Percentiles rank a stretch among this genome's conserved stretches.
Conservation (phyloP, 176 grass and related monocot genomes). For the Urochloa ruziziensis region DNA sequence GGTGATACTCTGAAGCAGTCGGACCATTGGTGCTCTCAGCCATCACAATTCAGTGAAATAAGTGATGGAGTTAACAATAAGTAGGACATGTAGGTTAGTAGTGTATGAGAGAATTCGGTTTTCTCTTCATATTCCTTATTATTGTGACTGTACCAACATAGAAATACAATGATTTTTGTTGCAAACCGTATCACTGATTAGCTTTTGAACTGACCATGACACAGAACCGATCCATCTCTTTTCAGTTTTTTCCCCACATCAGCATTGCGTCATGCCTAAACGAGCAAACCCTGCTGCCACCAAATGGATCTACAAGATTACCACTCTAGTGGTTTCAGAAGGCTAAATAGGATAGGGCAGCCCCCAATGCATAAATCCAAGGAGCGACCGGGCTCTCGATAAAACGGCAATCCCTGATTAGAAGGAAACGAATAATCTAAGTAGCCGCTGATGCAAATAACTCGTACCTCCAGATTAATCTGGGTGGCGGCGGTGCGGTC, state of each 20-base stretch:
- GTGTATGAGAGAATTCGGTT: slow-evolving; percentile 25
- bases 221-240: background rate
- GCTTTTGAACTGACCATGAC: background rate
- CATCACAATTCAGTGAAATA: slow-evolving; percentile 40
- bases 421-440: background rate
- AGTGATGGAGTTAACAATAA: slow-evolving; percentile 34
- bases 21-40: background rate
- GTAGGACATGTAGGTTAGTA: slow-evolving; percentile 27
- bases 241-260: background rate
- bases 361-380: background rate
- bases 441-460: background rate
- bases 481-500: background rate
- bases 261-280: background rate
- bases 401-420: background rate
- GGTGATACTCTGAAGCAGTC: background rate
- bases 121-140: slow-evolving; percentile 30
- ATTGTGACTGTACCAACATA: slow-evolving; percentile 34
- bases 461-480: background rate
- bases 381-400: background rate
- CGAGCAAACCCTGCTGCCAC: background rate
- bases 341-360: background rate
- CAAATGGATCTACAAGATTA: slow-evolving; percentile 12
- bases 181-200: background rate
- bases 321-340: background rate
- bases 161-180: slow-evolving; percentile 36